Percentiles rank a stretch among this genome's conserved stretches.
Evolutionary conservation across 805 yeast genomes (phyloP).

Genomic region (Myxozyma kluyveri): DNA sequence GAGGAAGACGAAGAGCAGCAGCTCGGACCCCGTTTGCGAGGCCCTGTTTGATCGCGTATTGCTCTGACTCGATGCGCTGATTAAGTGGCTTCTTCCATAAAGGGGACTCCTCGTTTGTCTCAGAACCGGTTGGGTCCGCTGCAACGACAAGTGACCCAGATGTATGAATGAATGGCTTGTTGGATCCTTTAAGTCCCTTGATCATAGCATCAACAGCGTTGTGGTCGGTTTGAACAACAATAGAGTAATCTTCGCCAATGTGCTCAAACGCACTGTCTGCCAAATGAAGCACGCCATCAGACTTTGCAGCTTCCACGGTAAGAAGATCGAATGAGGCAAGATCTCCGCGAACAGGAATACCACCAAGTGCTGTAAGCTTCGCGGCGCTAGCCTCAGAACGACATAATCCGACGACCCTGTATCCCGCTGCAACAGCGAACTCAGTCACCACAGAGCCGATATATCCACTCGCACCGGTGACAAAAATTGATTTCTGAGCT

Average conservation of each 20-base stretch:
- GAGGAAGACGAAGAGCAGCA: constrained; percentile 11
- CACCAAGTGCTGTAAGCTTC: constrained; percentile 31
- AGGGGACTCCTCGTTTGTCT: constrained; percentile 23
- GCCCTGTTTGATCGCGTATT: constrained; percentile 5
- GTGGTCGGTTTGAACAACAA: constrained; percentile 34
- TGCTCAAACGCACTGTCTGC: constrained; percentile 39
- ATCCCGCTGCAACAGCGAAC: constrained; percentile 7
- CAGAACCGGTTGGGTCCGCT: constrained; percentile 15
- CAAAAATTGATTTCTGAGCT: constrained; percentile 6
- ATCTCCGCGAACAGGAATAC: constrained; percentile 37
- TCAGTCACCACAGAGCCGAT: constrained; percentile 8
- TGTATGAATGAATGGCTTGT: constrained; percentile 36
- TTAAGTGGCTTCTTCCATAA: not conserved
- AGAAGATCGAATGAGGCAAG: constrained; percentile 37
- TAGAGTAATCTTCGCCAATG: constrained; percentile 25
- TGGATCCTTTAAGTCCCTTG: constrained; percentile 37
- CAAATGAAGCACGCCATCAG: constrained; percentile 44
- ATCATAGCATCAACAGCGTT: constrained; percentile 36
- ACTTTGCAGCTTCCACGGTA: constrained; percentile 33
- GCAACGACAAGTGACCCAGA: constrained; percentile 31
- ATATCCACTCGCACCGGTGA: constrained; percentile 8
- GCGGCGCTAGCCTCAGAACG: constrained; percentile 5
- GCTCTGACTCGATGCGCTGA: constrained; percentile 7
- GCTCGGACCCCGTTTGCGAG: constrained; percentile 10
- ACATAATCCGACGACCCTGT: constrained; percentile 4